These are phyloP conservation scores for Capsella bursapastoris DNA, from an alignment of 345 rosid genomes.

Conservation along the genomic window DNA sequence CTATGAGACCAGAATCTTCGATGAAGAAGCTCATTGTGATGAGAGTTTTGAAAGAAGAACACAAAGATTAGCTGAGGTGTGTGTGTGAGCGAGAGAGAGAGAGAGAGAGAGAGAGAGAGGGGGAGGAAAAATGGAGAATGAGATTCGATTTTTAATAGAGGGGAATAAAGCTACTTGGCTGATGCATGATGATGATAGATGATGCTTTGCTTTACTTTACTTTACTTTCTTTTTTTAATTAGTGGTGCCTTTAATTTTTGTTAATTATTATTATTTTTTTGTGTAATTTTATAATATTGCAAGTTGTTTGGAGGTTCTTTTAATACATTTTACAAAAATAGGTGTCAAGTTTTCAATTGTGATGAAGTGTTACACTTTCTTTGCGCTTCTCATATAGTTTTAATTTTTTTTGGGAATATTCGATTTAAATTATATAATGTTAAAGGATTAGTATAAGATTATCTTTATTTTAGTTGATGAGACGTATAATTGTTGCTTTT, in stretches of 20 bases:
- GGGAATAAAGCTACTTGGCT: slow-evolving; percentile 27
- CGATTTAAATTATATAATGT: background rate
- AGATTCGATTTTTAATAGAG: slow-evolving; percentile 39
- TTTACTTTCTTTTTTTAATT: background rate
- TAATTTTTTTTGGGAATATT: slow-evolving; percentile 4
- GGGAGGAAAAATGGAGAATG: slow-evolving; percentile 32
- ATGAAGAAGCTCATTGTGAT: slow-evolving; percentile 61
- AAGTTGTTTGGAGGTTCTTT: slow-evolving; percentile 1
- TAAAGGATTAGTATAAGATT: background rate
- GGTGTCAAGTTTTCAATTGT: slow-evolving; percentile 32
- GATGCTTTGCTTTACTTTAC: background rate
- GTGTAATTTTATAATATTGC: background rate
- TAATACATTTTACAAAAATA: background rate
- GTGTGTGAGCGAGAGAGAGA: background rate
- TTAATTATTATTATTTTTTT: background rate
- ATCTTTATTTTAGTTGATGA: background rate
- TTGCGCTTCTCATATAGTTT: no score
- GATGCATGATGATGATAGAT: slow-evolving; percentile 3
- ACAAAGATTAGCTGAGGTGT: background rate
- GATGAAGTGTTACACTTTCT: background rate
- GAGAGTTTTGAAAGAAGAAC: no score
- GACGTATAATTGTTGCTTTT: slow-evolving; percentile 8
- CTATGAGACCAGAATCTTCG: slow-evolving; percentile 64
- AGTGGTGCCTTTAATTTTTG: slow-evolving; percentile 12
- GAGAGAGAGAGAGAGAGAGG: slow-evolving; percentile 3